phyloP scores from a whole-genome alignment of 169 alveolate genomes.

The Eimeria zaria region DNA sequence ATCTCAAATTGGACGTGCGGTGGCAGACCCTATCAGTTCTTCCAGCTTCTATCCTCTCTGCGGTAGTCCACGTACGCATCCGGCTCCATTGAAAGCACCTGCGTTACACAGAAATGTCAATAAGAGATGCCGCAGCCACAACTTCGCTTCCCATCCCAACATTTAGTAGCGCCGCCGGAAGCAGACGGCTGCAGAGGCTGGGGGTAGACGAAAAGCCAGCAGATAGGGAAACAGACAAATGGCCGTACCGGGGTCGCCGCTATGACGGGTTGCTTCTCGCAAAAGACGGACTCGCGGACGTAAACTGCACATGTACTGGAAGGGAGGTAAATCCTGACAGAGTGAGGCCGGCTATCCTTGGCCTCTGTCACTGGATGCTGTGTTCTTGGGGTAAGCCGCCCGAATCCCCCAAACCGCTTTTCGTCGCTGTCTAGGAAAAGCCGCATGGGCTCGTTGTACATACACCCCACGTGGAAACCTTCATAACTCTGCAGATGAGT shows the following conservation, averaged over 20 bases:
- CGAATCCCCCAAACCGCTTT: conserved; percentile 88
- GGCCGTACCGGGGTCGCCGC: conserved; percentile 48
- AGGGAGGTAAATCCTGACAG: conserved; percentile 82
- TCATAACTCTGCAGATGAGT: conserved; percentile 68
- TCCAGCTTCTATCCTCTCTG: conserved; percentile 14
- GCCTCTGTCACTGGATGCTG: conserved; percentile 72
- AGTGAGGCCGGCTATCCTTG: conserved; percentile 79
- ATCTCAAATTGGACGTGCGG: not conserved
- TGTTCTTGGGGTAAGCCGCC: conserved; percentile 76
- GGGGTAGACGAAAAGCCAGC: not conserved
- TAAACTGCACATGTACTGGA: conserved; percentile 79
- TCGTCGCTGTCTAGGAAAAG: conserved; percentile 87
- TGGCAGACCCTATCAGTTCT: not conserved
- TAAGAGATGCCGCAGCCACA: not conserved
- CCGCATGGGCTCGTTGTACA: conserved; percentile 84
- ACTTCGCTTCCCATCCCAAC: not conserved
- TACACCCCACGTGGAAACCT: conserved; percentile 83
- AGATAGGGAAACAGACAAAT: not conserved
- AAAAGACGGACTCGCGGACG: conserved; percentile 50
- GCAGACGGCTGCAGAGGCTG: not conserved
- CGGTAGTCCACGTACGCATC: conserved; percentile 74
- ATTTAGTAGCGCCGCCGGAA: not conserved
- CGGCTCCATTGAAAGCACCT: conserved; percentile 47
- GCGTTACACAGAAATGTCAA: not conserved
- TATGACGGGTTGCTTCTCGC: conserved; percentile 18